phyloP scores from a whole-genome alignment of 805 yeast genomes.

The Yarrowia bubula region DNA sequence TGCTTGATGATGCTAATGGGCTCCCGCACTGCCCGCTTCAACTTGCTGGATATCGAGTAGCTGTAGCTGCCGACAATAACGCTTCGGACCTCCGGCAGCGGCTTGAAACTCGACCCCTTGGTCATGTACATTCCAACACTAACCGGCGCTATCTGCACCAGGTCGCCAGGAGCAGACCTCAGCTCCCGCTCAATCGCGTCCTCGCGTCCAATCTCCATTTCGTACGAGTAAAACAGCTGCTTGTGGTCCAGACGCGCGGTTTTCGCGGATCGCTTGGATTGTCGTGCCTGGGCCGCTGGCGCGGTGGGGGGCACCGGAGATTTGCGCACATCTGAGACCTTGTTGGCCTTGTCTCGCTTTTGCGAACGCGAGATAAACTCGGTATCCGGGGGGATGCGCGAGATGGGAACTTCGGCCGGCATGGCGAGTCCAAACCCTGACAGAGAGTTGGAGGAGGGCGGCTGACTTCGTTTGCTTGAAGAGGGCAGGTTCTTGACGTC shows the following conservation, averaged over 20 bases:
- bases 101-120: conserved; percentile 23
- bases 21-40: conserved; percentile 16
- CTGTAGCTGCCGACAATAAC: conserved; percentile 24
- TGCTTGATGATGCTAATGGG: conserved; percentile 21
- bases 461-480: neutral
- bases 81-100: conserved; percentile 16
- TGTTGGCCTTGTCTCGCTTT: neutral
- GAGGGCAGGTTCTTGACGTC: neutral
- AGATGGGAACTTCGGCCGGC: conserved; percentile 25
- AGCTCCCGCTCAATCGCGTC: conserved; percentile 4
- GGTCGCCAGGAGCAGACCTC: neutral
- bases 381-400: conserved; percentile 26
- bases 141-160: conserved; percentile 13
- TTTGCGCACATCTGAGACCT: conserved; percentile 15
- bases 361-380: conserved; percentile 2
- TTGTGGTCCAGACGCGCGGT: conserved; percentile 18
- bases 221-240: conserved; percentile 18
- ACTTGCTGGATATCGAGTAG: neutral
- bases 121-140: conserved; percentile 18
- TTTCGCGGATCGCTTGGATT: conserved; percentile 9
- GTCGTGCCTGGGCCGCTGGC: conserved; percentile 18
- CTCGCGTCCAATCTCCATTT: conserved; percentile 27
- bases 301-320: conserved; percentile 6
- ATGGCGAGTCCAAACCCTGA: conserved; percentile 22
- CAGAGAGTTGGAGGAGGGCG: conserved; percentile 4